phyloP scores from a whole-genome alignment of 352 stramenopile species.

The Phytopythium delawarense region DNA sequence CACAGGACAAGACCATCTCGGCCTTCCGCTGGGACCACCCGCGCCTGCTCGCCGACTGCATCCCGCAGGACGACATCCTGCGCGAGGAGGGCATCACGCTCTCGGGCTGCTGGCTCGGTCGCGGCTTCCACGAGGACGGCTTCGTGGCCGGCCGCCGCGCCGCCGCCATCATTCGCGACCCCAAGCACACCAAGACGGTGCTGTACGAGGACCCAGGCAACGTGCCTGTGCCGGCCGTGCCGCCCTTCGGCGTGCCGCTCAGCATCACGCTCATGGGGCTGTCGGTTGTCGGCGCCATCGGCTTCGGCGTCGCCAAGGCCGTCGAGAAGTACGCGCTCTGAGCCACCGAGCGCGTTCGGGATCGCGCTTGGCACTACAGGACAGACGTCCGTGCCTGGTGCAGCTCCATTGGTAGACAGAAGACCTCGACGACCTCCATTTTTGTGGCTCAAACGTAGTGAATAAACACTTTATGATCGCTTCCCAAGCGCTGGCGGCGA shows the following conservation, averaged over 20 bases:
- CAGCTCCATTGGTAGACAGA: slow-evolving; percentile 6
- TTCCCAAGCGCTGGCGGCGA: not conserved
- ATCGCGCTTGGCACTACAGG: not conserved
- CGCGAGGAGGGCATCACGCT: slow-evolving; percentile 81
- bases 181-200: slow-evolving; percentile 60
- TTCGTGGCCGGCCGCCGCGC: slow-evolving; percentile 81
- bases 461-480: slow-evolving; percentile 5
- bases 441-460: slow-evolving; percentile 8
- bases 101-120: slow-evolving; percentile 75
- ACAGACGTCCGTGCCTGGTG: not conserved
- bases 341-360: not conserved
- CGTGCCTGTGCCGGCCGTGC: slow-evolving; percentile 63
- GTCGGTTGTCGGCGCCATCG: slow-evolving; percentile 47
- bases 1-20: slow-evolving; percentile 47
- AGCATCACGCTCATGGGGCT: slow-evolving; percentile 55
- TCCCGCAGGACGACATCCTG: slow-evolving; percentile 85
- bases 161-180: slow-evolving; percentile 72
- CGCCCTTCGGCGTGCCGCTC: slow-evolving; percentile 68
- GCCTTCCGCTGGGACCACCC: slow-evolving; percentile 86
- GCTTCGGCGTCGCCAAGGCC: slow-evolving; percentile 61
- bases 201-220: slow-evolving; percentile 86
- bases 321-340: slow-evolving; percentile 34
- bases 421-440: not conserved
- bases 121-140: slow-evolving; percentile 84
- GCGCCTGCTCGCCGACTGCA: slow-evolving; percentile 74